These are phyloP conservation scores for Wickerhamiella pararugosa DNA, from an alignment of 1,139 yeast genomes.

Conservation along the genomic window DNA sequence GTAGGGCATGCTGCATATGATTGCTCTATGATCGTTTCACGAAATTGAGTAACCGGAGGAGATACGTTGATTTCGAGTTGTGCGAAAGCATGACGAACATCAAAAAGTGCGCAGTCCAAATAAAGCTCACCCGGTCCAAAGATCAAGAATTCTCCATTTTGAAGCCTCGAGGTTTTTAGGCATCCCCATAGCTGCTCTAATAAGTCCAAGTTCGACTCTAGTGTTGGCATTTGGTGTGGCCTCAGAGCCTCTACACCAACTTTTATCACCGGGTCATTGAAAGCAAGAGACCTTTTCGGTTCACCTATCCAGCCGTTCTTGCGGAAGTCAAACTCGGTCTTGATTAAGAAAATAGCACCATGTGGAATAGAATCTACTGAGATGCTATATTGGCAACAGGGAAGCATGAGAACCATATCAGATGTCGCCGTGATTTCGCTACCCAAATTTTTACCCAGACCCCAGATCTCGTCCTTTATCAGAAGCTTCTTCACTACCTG, in stretches of 20 bases:
- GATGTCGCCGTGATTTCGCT: too few relatives aligned
- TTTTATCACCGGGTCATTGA: slow-evolving; percentile 52
- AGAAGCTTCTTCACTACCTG: background rate
- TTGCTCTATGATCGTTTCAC: slow-evolving; percentile 59
- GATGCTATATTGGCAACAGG: too few relatives aligned
- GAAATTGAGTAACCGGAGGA: slow-evolving; percentile 66
- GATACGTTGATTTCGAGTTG: slow-evolving; percentile 66
- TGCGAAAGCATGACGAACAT: slow-evolving; percentile 46
- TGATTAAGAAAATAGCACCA: too few relatives aligned
- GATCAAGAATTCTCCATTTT: slow-evolving; percentile 75
- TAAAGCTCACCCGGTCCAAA: slow-evolving; percentile 80
- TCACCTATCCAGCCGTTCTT: background rate
- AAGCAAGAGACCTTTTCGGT: slow-evolving; percentile 5
- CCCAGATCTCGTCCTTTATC: background rate
- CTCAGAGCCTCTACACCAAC: slow-evolving; percentile 69
- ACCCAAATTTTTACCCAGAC: background rate
- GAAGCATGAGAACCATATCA: too few relatives aligned
- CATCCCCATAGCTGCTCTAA: slow-evolving; percentile 53
- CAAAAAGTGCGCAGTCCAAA: slow-evolving; percentile 72
- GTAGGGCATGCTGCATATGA: slow-evolving; percentile 56
- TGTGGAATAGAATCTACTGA: too few relatives aligned
- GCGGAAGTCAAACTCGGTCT: background rate
- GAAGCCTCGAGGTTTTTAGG: slow-evolving; percentile 56
- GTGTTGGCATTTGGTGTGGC: slow-evolving; percentile 64
- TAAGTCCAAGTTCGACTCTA: slow-evolving; percentile 52